Evolutionary conservation across 345 rosid species (phyloP), one percentile per base, ranked within the genome.

Genomic region (Isatis tinctoria): DNA sequence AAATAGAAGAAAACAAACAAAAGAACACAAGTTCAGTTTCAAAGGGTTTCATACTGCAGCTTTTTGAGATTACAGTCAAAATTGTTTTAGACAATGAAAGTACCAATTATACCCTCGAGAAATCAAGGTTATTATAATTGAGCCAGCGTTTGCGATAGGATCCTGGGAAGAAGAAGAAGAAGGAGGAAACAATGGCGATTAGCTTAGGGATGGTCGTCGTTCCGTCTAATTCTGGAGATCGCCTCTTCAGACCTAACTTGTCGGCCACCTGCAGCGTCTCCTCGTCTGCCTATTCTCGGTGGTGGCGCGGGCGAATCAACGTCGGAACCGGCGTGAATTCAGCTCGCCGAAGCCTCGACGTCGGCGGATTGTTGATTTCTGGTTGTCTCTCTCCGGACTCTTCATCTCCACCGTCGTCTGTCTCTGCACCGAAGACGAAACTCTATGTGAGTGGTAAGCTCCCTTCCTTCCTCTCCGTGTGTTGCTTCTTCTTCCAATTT

Each of bases 381-480:
- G 16, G 74, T 2, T 63, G 78, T 56, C 49, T 78, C 57, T 57
- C 85, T 65, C 22, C 83, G 18, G 66, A 54, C 56, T 61, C 78
- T 12, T 52, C 82, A 24, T 41, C 77, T 6, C 5, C 81, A 36
- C 56, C 80, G 30, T 32, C 67, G 27, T 70, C 85, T 28, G 4
- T 67, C 3, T 60, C 75, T 51, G 69, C 58, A 9, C 9, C 78
- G 14, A 78, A 80, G 61, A 85, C 84, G 73, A 88, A 81, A 81
- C 93, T 90, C 71, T 90, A 69, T 44, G 88, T 88, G 24, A 88
- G 90, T 56, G 93, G 96, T 88, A 24, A 74, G 82, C 60, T 75
- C 33, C 24, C 45, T 13, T 52, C 69, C 45, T 36, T 11, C 10
- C 17, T 12, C 16, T 39, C 32, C 12, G 22, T 39, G 26, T 49